A percentile compares a stretch with the other conserved stretches of the same genome.
These are phyloP conservation scores for Candida wancherniae DNA, from an alignment of 805 yeast species.

Conservation along the genomic window DNA sequence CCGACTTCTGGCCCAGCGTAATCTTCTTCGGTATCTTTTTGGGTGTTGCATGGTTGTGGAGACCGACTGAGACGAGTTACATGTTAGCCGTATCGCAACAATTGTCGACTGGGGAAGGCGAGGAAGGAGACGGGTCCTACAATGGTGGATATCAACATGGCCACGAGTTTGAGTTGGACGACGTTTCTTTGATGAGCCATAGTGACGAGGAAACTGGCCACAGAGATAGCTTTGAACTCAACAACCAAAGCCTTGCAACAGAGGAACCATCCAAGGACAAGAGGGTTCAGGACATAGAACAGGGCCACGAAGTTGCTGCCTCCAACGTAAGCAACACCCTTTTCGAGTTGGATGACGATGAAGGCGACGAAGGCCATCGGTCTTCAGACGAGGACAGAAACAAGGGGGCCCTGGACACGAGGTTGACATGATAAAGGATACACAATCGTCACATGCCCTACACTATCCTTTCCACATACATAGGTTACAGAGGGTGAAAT, in stretches of 20 bases:
- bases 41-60: slow-evolving; percentile 87
- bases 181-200: slow-evolving; percentile 48
- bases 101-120: slow-evolving; percentile 73
- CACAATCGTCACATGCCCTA: too few species aligned
- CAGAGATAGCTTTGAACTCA: slow-evolving; percentile 38
- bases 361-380: slow-evolving; percentile 15
- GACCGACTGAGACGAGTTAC: slow-evolving; percentile 94
- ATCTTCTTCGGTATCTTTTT: slow-evolving; percentile 81
- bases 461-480: too few species aligned
- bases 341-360: slow-evolving; percentile 40
- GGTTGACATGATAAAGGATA: slow-evolving; percentile 5
- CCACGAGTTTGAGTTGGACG: slow-evolving; percentile 59
- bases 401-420: slow-evolving; percentile 2
- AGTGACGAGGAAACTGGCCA: slow-evolving; percentile 34
- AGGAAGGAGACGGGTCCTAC: slow-evolving; percentile 17
- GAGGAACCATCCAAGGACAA: slow-evolving; percentile 32
- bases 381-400: slow-evolving; percentile 1
- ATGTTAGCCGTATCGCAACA: slow-evolving; percentile 94
- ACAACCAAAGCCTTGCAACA: slow-evolving; percentile 14
- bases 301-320: slow-evolving; percentile 10
- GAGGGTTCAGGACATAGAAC: too few species aligned
- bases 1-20: slow-evolving; percentile 93
- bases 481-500: too few species aligned
- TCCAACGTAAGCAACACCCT: slow-evolving; percentile 26
- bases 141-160: slow-evolving; percentile 30